Conservation (phyloP, 371 early-diverging fungal genomes). For the Mortierella sp. region DNA sequence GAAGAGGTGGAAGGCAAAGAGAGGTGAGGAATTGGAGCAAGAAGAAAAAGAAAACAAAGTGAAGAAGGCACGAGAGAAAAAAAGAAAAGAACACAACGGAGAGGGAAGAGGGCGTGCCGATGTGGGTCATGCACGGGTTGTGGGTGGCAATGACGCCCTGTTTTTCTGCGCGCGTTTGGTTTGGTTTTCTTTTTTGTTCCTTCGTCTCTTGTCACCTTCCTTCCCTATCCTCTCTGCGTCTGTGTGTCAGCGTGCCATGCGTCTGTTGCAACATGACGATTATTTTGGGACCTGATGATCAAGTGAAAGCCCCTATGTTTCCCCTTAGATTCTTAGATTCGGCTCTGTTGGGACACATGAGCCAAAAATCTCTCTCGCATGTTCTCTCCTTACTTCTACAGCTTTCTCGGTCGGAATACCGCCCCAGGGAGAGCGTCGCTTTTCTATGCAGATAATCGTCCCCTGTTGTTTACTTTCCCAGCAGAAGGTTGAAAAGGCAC, state of each 20-base stretch:
- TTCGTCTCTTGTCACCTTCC: not conserved
- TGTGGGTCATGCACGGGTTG: not conserved
- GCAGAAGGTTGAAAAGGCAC: not conserved
- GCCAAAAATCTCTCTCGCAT: not conserved
- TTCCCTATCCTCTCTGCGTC: not conserved
- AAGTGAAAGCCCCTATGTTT: slow-evolving; percentile 1
- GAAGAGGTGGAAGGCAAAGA: not conserved
- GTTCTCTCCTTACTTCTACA: not conserved
- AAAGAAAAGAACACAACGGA: not conserved
- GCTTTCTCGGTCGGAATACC: not conserved
- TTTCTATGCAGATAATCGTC: not conserved
- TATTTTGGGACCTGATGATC: not conserved
- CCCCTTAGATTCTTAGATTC: not conserved
- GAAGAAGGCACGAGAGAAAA: not conserved
- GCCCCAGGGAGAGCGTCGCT: not conserved
- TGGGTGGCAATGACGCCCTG: not conserved
- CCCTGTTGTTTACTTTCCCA: slow-evolving; percentile 7
- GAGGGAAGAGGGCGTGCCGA: not conserved
- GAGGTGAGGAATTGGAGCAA: not conserved
- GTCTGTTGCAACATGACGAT: slow-evolving; percentile 12
- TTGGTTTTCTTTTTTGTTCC: not conserved
- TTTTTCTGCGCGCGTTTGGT: not conserved
- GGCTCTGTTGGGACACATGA: not conserved
- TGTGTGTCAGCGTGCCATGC: slow-evolving; percentile 13
- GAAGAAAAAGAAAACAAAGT: not conserved